Conservation (phyloP, 2,329 filamentous ascomycete species). For the Botrytis galanthina region DNA sequence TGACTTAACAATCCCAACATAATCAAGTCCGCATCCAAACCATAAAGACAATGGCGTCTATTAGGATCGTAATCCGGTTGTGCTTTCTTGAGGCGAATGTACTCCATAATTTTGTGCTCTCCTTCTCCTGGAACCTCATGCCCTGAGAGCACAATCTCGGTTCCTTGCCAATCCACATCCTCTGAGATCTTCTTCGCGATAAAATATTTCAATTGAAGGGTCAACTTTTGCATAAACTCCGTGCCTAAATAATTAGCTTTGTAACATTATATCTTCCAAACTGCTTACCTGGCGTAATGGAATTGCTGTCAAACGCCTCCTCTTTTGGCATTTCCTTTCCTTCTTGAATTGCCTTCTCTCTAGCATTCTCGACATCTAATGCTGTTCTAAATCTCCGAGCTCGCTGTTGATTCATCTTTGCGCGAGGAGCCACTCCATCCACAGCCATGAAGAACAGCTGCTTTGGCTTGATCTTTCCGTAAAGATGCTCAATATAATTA, state of each 20-base stretch:
- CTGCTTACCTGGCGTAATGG: constrained; percentile 78
- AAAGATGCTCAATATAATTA: constrained; percentile 99
- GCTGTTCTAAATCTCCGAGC: constrained; percentile 93
- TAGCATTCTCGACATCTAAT: constrained; percentile 81
- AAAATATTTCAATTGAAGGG: constrained; percentile 93
- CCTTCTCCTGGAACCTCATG: constrained; percentile 98
- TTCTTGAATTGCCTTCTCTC: constrained; percentile 86
- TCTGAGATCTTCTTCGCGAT: constrained; percentile 98
- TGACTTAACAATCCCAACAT: constrained; percentile 97
- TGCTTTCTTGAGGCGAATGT: constrained; percentile 95
- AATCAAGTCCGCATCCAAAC: constrained; percentile 94
- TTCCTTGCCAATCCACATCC: constrained; percentile 95
- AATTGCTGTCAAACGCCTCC: constrained; percentile 96
- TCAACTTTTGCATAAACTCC: constrained; percentile 96
- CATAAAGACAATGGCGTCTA: constrained; percentile 93
- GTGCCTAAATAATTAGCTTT: constrained; percentile 52
- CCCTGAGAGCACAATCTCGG: constrained; percentile 92
- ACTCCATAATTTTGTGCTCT: constrained; percentile 99
- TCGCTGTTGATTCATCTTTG: constrained; percentile 99
- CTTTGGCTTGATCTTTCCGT: constrained; percentile 97
- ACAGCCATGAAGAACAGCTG: constrained; percentile 99
- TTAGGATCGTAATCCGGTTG: constrained; percentile 92
- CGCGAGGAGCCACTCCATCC: constrained; percentile 92
- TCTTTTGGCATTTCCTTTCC: constrained; percentile 93
- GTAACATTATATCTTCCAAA: background rate